Conservation (phyloP, 2,329 filamentous ascomycete genomes). For the Microdochium bolleyi region DNA sequence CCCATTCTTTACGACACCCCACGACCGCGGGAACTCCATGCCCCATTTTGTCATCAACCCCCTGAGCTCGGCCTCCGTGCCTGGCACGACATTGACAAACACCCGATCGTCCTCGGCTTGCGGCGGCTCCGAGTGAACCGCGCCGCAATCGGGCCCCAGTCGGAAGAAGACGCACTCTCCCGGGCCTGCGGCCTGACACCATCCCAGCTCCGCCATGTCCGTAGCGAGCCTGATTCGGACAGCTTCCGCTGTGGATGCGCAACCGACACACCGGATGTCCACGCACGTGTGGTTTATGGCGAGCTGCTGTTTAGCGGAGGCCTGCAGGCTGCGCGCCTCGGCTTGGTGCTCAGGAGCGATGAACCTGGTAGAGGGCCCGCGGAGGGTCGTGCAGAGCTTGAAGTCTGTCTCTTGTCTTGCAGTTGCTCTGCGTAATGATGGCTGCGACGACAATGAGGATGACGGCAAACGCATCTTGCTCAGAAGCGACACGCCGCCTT, state of each 20-base stretch:
- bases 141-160: slow-evolving; percentile 29
- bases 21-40: slow-evolving; percentile 27
- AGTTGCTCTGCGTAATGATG: background rate
- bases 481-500: slow-evolving; percentile 3
- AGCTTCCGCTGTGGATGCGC: slow-evolving; percentile 29
- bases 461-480: slow-evolving; percentile 5
- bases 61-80: slow-evolving; percentile 22
- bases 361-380: slow-evolving; percentile 38
- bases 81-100: slow-evolving; percentile 29
- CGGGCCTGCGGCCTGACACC: slow-evolving; percentile 6
- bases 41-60: slow-evolving; percentile 24
- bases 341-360: slow-evolving; percentile 20
- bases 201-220: slow-evolving; percentile 15
- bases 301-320: slow-evolving; percentile 13
- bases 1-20: slow-evolving; percentile 17
- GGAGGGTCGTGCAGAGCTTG: slow-evolving; percentile 38
- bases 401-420: slow-evolving; percentile 32
- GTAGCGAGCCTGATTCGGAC: slow-evolving; percentile 25
- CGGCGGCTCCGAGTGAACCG: slow-evolving; percentile 32
- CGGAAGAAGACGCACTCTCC: slow-evolving; percentile 32
- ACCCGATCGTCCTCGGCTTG: slow-evolving; percentile 22
- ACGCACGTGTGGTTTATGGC: slow-evolving; percentile 28
- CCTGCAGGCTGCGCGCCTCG: slow-evolving; percentile 23
- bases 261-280: slow-evolving; percentile 33
- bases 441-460: background rate